Evolutionary conservation across 108 stramenopile genomes (phyloP).

Genomic region (Pinguiococcus pyrenoidosus): DNA sequence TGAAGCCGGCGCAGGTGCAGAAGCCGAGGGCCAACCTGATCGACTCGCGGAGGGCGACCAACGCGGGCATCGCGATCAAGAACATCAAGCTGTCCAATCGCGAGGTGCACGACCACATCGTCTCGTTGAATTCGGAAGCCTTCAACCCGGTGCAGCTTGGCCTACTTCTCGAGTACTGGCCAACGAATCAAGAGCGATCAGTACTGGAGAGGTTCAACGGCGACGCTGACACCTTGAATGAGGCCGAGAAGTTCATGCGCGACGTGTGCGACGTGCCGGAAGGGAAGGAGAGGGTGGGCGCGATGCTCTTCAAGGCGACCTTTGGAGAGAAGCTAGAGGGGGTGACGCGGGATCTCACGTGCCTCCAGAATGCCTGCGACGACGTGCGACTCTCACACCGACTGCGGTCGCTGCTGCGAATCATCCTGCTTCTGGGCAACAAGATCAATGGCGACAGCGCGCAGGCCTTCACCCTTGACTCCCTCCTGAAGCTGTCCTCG

Average conservation of each 20-base stretch:
- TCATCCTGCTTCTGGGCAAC: constrained; percentile 34
- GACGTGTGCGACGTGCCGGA: no score
- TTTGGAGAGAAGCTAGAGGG: no score
- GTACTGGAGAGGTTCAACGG: constrained; percentile 3
- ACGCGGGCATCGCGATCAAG: constrained; percentile 27
- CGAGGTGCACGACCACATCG: constrained; percentile 13
- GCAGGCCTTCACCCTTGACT: constrained; percentile 76
- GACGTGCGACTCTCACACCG: constrained; percentile 22
- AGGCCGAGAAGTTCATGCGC: no score
- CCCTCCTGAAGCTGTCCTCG: constrained; percentile 74
- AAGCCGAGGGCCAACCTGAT: no score
- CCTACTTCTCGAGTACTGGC: constrained; percentile 15
- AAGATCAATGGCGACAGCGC: constrained; percentile 42
- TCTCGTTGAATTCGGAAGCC: constrained; percentile 11
- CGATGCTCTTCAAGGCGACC: constrained; percentile 12
- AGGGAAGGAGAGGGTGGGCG: constrained; percentile 5
- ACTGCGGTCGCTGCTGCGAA: constrained; percentile 23
- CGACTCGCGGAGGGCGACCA: no score
- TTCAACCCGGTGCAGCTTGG: constrained; percentile 6
- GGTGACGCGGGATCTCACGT: no score
- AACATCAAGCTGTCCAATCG: constrained; percentile 19
- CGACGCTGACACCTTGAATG: neutral
- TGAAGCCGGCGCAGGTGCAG: neutral
- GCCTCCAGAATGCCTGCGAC: constrained; percentile 28
- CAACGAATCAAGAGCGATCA: constrained; percentile 10